Conservation (phyloP, 2,329 filamentous ascomycete species). For the Fusarium piperis region DNA sequence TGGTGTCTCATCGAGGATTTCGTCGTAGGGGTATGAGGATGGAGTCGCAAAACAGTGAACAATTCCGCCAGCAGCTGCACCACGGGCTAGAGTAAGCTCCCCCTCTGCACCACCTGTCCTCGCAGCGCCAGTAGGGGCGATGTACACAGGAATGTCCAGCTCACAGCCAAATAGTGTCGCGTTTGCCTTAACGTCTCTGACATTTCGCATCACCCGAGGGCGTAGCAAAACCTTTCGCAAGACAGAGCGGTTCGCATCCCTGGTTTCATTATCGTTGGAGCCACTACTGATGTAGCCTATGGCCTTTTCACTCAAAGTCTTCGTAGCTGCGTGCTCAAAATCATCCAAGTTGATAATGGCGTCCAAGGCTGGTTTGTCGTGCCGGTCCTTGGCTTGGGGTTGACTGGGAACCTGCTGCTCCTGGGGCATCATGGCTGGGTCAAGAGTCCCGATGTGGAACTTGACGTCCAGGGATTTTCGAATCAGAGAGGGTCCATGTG, state of each 20-base stretch:
- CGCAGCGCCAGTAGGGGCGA: constrained; percentile 33
- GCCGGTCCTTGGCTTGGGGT: neutral
- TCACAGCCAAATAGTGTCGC: constrained; percentile 33
- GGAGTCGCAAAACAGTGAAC: constrained; percentile 71
- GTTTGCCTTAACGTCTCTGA: constrained; percentile 19
- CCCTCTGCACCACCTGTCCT: constrained; percentile 28
- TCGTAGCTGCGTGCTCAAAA: constrained; percentile 12
- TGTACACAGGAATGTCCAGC: constrained; percentile 34
- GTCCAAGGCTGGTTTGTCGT: neutral
- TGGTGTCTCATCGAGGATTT: constrained; percentile 53
- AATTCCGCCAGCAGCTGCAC: constrained; percentile 53
- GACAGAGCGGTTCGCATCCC: constrained; percentile 29
- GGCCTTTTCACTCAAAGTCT: constrained; percentile 25
- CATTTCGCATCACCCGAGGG: constrained; percentile 37
- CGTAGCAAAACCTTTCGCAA: constrained; percentile 38
- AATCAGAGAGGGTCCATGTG: constrained; percentile 5
- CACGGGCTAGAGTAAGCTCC: constrained; percentile 31
- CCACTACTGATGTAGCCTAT: constrained; percentile 39
- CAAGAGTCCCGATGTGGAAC: neutral
- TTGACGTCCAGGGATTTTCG: neutral
- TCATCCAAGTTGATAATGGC: neutral
- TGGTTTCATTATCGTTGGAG: constrained; percentile 40
- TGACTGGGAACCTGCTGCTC: neutral
- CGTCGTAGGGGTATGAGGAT: constrained; percentile 65
- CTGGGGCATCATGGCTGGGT: neutral